Evolutionary conservation across 2,329 filamentous ascomycete genomes (phyloP).

Genomic region (Hymenoscyphus infarciens): DNA sequence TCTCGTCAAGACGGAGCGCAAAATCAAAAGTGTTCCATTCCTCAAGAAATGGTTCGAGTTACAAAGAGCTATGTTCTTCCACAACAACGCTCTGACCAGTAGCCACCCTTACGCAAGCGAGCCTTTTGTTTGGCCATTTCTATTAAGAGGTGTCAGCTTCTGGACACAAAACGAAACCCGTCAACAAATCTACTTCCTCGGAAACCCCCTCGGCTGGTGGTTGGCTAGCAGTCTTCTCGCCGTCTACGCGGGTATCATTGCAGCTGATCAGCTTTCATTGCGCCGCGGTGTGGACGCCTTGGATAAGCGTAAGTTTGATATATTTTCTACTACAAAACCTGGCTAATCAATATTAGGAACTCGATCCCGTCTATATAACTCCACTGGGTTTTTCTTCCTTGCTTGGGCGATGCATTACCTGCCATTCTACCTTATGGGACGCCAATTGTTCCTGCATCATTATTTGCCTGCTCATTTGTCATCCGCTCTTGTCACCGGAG

Average conservation of each 20-base stretch:
- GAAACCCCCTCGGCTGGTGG: conserved; percentile 98
- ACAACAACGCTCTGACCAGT: conserved; percentile 97
- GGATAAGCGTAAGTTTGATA: conserved; percentile 77
- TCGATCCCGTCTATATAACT: conserved; percentile 93
- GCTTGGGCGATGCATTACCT: conserved; percentile 97
- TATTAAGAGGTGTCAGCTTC: conserved; percentile 96
- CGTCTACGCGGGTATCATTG: conserved; percentile 87
- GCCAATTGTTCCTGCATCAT: conserved; percentile 96
- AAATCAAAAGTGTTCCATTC: conserved; percentile 84
- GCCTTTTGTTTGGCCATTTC: conserved; percentile 96
- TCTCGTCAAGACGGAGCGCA: conserved; percentile 68
- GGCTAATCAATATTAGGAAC: conserved; percentile 54
- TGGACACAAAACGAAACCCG: conserved; percentile 96
- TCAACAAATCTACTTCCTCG: conserved; percentile 97
- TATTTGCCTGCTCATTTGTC: conserved; percentile 94
- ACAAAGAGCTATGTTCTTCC: conserved; percentile 97
- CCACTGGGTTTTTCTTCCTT: conserved; percentile 97
- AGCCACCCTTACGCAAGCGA: conserved; percentile 94
- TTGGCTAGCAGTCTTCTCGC: conserved; percentile 86
- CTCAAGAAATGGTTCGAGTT: conserved; percentile 93
- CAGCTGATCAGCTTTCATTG: conserved; percentile 88
- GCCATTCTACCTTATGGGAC: conserved; percentile 97
- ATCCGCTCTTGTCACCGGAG: conserved; percentile 83
- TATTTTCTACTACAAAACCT: not conserved
- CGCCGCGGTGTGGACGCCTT: conserved; percentile 90